A percentile compares a stretch with the other conserved stretches of the same genome.
These are phyloP conservation scores for Hippophae gyantsensis DNA, from an alignment of 306 rosid species.

Conservation along the genomic window DNA sequence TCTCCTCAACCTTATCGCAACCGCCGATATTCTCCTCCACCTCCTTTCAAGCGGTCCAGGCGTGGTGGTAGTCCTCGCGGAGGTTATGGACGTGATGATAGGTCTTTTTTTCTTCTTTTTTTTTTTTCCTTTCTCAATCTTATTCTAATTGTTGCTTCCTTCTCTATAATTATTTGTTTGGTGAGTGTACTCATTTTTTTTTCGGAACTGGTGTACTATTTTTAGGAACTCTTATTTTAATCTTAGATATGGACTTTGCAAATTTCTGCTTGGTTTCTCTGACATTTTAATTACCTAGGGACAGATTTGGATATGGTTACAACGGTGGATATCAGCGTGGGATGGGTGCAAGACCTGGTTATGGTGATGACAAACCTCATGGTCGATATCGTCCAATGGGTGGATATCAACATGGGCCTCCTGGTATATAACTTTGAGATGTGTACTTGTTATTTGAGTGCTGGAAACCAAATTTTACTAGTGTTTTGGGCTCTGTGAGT, in stretches of 20 bases:
- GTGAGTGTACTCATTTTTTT: too few species aligned
- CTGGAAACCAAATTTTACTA: not conserved
- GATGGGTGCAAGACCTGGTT: conserved; percentile 58
- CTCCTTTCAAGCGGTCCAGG: conserved; percentile 46
- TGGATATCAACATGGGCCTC: conserved; percentile 40
- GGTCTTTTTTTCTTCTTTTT: conserved; percentile 18
- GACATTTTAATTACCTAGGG: not conserved
- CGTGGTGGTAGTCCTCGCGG: conserved; percentile 64
- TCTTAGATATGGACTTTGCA: not conserved
- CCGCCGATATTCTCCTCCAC: conserved; percentile 46
- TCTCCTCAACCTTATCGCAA: conserved; percentile 46
- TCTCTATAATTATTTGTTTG: not conserved
- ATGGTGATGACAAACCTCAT: conserved; percentile 57
- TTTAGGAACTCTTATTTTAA: too few species aligned
- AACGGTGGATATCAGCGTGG: conserved; percentile 66
- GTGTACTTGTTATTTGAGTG: not conserved
- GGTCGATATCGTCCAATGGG: conserved; percentile 65
- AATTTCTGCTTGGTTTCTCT: not conserved
- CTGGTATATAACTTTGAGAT: conserved; percentile 13
- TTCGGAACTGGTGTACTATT: too few species aligned
- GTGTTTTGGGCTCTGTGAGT: not conserved
- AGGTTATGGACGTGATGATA: conserved; percentile 65
- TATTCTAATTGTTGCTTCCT: not conserved
- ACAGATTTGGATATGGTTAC: conserved; percentile 64
- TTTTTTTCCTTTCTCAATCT: not conserved